Base-by-base conservation (phyloP, 2,329 filamentous ascomycete species). In the Mycogone perniciosa region DNA sequence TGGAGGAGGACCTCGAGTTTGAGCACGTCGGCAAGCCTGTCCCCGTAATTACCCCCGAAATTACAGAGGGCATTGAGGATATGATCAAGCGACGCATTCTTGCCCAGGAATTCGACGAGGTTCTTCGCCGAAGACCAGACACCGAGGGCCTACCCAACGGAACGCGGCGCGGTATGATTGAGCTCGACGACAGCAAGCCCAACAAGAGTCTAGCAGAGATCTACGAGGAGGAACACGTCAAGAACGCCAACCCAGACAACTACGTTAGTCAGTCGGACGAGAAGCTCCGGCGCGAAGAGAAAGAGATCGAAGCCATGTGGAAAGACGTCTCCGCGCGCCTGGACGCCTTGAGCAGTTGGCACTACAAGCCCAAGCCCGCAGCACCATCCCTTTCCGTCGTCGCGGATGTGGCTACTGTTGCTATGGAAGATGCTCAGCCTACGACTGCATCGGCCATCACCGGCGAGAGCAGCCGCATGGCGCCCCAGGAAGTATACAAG, bases 1-100 rank as follows among this genome's bases (percentile, higher is more conserved):
- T 99, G 1, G 91, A 97, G 64, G 84, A 97, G 71, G 90, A 97
- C 61, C 79, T 99, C 29, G 92, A 97, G 58, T 99, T 97, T 64
- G 93, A 99, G 71, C 84, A 95, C 61, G 83, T 89, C 26, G 93
- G 93, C 63, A 99, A 97, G 67, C 92, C 93, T 0, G 86, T 97
- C 1, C 89, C 92, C 1, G 88, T 97, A 54, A 90, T 96, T 65
- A 97, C 93, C 0, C 85, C 88, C 39, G 91, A 96, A 67, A 78
- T 95, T 38, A 95, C 84, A 48, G 91, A 96, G 67, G 84, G 85
- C 60, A 95, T 99, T 51, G 93, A 99, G 69, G 86, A 88, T 33
- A 80, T 99, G 53, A 91, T 99, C 73, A 97, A 97, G 71, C 83
- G 89, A 37, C 86, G 93, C 45, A 96, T 99, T 59, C 73, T 97